Base-by-base conservation (phyloP, 805 yeast genomes). In the Grigorovia jiainica region DNA sequence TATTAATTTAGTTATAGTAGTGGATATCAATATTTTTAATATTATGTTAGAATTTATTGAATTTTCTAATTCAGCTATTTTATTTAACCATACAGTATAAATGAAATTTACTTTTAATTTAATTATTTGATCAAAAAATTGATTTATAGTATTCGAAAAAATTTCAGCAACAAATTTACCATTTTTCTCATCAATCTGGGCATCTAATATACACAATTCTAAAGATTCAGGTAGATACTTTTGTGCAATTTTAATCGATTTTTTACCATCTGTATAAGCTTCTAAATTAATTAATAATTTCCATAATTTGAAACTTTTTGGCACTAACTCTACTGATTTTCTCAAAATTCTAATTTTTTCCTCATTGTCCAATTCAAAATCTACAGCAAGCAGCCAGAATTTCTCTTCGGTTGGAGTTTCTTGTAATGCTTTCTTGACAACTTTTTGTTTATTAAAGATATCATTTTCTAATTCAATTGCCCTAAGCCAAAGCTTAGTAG, bases 381-480 rank as follows among this genome's bases (percentile, higher is more conserved):
- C 72, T 1, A 83, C 72, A 1, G 84, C 70, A 20, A 65, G 62
- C 39, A 73, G 61, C 98, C 98, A 90, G n/a, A 90, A 57, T 2
- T 62, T 57, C 5, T 64, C 74, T 42, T 71, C 71, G 2, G 55
- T 53, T 0, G 95, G 92, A 4, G 81, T 53, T 20, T 64, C 67
- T 45, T 80, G 87, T 11, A 90, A 60, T 0, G 87, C 95, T 50
- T 78, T 82, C 65, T 82, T 78, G 17, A 85, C 59, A 0, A 86
- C 70, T 43, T 76, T 65, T 39, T 72, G 72, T 47, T 78, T 75
- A 1, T 80, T 67, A 2, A 66, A 51, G 0, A 43, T 43, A 32
- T 81, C 87, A 2, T 63, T 63, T 52, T 90, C 96, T 19, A 85
- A 60, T 2, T 76, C 78, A 30, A 68, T 56, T 0, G 95, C 94